A percentile compares a stretch with the other conserved stretches of the same genome.
Evolutionary conservation across 2,329 filamentous ascomycete species (phyloP).

Genomic region (Cladosporium sp.): DNA sequence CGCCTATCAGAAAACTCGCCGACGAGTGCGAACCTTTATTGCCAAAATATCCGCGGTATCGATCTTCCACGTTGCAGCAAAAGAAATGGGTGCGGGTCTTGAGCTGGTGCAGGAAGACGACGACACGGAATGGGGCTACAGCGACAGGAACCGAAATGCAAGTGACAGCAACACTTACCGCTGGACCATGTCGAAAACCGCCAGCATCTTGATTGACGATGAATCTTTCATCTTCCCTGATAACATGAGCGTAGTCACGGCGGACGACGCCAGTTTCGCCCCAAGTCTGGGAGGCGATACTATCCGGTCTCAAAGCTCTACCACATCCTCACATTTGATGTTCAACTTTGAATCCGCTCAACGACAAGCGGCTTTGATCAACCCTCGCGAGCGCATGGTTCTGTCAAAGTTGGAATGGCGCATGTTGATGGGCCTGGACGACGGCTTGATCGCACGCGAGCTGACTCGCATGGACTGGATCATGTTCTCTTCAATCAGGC

Average conservation of each 20-base stretch:
- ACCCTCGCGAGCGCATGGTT: constrained; percentile 67
- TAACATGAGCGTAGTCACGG: constrained; percentile 34
- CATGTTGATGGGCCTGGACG: constrained; percentile 81
- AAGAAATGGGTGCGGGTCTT: constrained; percentile 80
- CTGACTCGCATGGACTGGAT: constrained; percentile 96
- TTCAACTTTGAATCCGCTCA: constrained; percentile 78
- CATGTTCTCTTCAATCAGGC: constrained; percentile 93
- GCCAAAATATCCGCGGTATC: constrained; percentile 71
- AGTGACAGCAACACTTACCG: constrained; percentile 42
- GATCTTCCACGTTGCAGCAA: constrained; percentile 80
- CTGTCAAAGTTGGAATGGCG: constrained; percentile 88
- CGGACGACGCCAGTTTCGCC: constrained; percentile 29
- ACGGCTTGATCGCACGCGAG: constrained; percentile 85
- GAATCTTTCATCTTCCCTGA: constrained; percentile 34
- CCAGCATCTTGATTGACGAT: constrained; percentile 40
- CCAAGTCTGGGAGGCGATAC: constrained; percentile 24
- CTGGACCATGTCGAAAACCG: constrained; percentile 34
- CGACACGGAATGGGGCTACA: constrained; percentile 88
- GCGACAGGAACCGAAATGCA: constrained; percentile 63
- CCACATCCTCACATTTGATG: constrained; percentile 53
- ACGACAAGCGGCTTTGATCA: constrained; percentile 70
- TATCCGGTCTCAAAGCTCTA: constrained; percentile 28
- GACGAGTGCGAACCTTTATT: constrained; percentile 74
- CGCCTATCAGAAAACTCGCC: constrained; percentile 72
- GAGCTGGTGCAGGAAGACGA: constrained; percentile 81